Base-by-base conservation (phyloP, 371 early-diverging fungal species). In the Mortierella sp. region DNA sequence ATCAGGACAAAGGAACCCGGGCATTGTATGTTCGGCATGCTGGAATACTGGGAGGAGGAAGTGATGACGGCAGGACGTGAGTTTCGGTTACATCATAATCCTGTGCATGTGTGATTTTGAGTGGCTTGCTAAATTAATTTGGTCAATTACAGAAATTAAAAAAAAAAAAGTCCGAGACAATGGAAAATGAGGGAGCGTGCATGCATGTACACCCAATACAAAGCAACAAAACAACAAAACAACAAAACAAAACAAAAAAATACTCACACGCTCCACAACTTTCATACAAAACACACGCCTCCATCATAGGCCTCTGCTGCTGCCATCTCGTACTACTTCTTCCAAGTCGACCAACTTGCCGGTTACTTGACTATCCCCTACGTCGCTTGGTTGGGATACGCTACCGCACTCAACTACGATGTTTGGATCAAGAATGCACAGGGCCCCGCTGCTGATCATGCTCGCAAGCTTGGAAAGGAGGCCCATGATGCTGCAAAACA, bases 301-400 rank as follows among this genome's bases (percentile, higher is more conserved):
- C 10, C 24, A 40, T 22, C 59, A 45, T 74, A 79, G 80, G 32
- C 69, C 0, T 67, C 80, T 0, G 63, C 80, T 9, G 20, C 70
- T 39, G 80, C 75, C 24, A 39, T 72, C 16, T 60, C 75, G 28
- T 72, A 72, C 66, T 68, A 75, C 65, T 80, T 74, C 69, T 80
- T 80, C 72, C 63, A 72, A 57, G 80, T 75, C 24, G 80, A 80
- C 66, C 35, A 74, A 12, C 2, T 54, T 5, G 80, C 80, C 6
- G 80, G 80, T 0, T 80, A 80, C 54, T 54, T 80, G 72, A 75
- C 80, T 2, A 51, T 80, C 32, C 80, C 80, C 9, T 80, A 80
- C 40, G 57, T 74, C 14, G 75, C 72, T 55, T 80, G 80, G 80
- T 68, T 80, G 20, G 71, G 80, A 47, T 80, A 80, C 51, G 75